Conservation (phyloP, 495 filamentous ascomycete species). For the Letharia columbiana region DNA sequence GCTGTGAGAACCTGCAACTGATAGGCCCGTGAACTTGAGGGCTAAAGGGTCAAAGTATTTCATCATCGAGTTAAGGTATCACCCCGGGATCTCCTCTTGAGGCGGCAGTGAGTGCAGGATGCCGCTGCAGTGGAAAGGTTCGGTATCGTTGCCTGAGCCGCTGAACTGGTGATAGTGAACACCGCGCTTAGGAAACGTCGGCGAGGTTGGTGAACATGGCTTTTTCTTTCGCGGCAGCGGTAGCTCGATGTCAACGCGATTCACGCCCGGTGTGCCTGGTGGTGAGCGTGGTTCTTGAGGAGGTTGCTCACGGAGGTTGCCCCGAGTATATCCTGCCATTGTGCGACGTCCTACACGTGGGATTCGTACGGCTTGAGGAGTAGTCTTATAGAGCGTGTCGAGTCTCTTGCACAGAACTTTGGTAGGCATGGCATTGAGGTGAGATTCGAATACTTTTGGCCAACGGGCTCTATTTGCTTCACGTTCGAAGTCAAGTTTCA, state of each 20-base stretch:
- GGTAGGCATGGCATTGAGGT: slow-evolving; percentile 20
- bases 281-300: background rate
- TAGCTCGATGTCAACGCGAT: background rate
- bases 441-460: slow-evolving; percentile 20
- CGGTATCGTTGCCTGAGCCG: slow-evolving; percentile 18
- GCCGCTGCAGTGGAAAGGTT: slow-evolving; percentile 20
- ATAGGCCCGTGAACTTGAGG: too few relatives aligned
- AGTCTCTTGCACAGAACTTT: slow-evolving; percentile 7
- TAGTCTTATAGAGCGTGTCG: background rate
- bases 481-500: slow-evolving; percentile 16
- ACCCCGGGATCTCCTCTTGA: slow-evolving; percentile 32
- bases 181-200: slow-evolving; percentile 8
- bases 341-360: too few relatives aligned
- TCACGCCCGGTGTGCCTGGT: background rate
- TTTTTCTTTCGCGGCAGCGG: background rate
- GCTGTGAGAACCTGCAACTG: too few relatives aligned
- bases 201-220: background rate
- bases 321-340: too few relatives aligned
- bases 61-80: slow-evolving; percentile 38
- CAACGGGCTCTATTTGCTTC: slow-evolving; percentile 3
- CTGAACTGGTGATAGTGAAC: slow-evolving; percentile 19
- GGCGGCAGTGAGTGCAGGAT: slow-evolving; percentile 21
- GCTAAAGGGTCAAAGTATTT: slow-evolving; percentile 24
- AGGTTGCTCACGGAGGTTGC: background rate
- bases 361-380: too few relatives aligned